Conservation (phyloP, 495 filamentous ascomycete species). For the Coniosporium apollinis region DNA sequence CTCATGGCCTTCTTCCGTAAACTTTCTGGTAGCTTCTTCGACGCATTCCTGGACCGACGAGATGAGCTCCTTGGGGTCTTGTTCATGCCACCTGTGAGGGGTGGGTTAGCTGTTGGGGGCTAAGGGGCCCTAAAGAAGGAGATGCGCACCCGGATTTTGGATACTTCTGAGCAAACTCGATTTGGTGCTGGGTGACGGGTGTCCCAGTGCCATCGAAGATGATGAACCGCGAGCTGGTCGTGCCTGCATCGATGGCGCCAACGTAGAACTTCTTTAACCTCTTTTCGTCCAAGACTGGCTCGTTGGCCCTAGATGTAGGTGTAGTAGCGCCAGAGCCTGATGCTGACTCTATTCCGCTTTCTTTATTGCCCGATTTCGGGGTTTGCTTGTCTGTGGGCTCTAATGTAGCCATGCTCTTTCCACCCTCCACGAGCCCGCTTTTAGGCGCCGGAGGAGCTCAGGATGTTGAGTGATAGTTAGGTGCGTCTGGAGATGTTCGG, state of each 20-base stretch:
- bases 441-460: too few relatives aligned
- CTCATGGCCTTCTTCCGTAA: conserved; percentile 50
- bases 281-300: too few relatives aligned
- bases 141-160: conserved; percentile 64
- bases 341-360: not conserved
- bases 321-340: not conserved
- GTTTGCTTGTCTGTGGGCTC: too few relatives aligned
- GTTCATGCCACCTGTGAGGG: conserved; percentile 67
- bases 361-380: too few relatives aligned
- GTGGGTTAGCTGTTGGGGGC: conserved; percentile 5
- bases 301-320: too few relatives aligned
- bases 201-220: conserved; percentile 70
- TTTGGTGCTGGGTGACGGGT: conserved; percentile 70
- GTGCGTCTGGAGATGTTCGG: too few relatives aligned
- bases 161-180: conserved; percentile 76
- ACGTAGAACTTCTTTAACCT: conserved; percentile 27
- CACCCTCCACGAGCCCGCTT: too few relatives aligned
- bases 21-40: conserved; percentile 58
- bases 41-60: conserved; percentile 67
- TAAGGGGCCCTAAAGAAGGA: conserved; percentile 2
- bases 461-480: too few relatives aligned
- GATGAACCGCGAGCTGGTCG: conserved; percentile 78
- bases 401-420: too few relatives aligned
- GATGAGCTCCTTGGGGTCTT: conserved; percentile 68
- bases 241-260: conserved; percentile 73